Evolutionary conservation across 1,284 basidiomycete species (phyloP).

Genomic region (Filobasidium uniguttulatum): DNA sequence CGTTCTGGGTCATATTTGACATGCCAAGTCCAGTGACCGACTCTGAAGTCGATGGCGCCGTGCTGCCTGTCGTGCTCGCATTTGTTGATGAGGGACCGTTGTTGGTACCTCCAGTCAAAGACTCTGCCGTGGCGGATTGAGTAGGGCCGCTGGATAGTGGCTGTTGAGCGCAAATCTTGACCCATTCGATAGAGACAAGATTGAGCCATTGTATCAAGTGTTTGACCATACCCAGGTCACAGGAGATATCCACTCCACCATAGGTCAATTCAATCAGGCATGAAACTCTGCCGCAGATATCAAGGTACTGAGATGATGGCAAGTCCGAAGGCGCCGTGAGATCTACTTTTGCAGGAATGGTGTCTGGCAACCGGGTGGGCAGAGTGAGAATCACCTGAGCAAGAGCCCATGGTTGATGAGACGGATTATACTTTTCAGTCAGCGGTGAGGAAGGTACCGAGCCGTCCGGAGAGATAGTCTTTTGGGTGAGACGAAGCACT

Average conservation of each 20-base stretch:
- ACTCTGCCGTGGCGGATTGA: too few species aligned
- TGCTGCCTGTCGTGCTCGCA: background rate
- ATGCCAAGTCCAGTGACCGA: background rate
- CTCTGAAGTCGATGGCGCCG: background rate
- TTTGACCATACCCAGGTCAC: background rate
- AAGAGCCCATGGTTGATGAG: background rate
- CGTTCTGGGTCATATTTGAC: background rate
- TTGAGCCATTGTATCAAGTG: background rate
- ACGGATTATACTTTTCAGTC: too few species aligned
- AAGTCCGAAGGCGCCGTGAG: background rate
- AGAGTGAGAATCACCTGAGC: background rate
- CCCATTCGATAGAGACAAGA: background rate
- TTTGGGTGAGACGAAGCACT: background rate
- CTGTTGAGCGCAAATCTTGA: background rate
- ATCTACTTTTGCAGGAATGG: background rate
- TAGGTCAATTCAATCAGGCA: slow-evolving; percentile 1
- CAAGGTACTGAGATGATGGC: background rate
- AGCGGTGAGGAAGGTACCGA: too few species aligned
- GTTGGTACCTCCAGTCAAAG: too few species aligned
- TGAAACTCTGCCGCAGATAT: background rate
- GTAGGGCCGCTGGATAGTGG: too few species aligned
- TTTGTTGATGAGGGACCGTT: background rate
- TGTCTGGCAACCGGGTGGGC: background rate
- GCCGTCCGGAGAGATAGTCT: background rate
- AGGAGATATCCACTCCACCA: background rate